These are phyloP conservation scores for Xanthoceras sorbifolium DNA, from an alignment of 345 rosid genomes.

Conservation along the genomic window DNA sequence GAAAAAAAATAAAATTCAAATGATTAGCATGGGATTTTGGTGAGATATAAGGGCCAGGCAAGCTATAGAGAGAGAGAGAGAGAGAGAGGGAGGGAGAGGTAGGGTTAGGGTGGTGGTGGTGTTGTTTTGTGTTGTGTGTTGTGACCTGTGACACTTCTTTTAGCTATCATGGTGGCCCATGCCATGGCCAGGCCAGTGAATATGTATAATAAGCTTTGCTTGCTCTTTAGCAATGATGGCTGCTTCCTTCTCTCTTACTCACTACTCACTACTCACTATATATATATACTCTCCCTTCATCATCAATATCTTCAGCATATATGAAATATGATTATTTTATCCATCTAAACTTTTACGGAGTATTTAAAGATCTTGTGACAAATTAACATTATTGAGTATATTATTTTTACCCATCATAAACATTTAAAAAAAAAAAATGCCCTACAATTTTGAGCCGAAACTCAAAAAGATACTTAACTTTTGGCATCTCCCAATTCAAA, in stretches of 20 bases:
- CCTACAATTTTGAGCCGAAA: constrained; percentile 36
- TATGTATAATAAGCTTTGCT: constrained; percentile 22
- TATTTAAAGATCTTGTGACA: too few relatives aligned
- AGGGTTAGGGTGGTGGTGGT: constrained; percentile 1
- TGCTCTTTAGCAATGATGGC: constrained; percentile 40
- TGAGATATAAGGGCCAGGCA: constrained; percentile 24
- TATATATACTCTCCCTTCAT: not conserved
- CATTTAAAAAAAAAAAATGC: constrained; percentile 9
- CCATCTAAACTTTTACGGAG: not conserved
- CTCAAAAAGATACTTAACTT: constrained; percentile 30
- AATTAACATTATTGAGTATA: too few relatives aligned
- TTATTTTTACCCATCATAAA: not conserved
- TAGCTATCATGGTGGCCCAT: constrained; percentile 43
- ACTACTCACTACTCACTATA: not conserved
- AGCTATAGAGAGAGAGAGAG: not conserved
- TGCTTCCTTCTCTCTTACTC: constrained; percentile 13
- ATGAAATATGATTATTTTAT: not conserved
- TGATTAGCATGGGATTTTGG: constrained; percentile 44
- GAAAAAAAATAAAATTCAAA: constrained; percentile 30
- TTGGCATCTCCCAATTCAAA: constrained; percentile 29
- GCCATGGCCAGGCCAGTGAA: constrained; percentile 40
- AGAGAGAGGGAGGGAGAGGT: not conserved
- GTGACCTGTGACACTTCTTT: constrained; percentile 25
- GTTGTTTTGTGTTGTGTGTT: constrained; percentile 16
- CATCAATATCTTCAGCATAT: not conserved